Evolutionary conservation across 352 stramenopile species (phyloP).

Genomic region (Globisporangium camurandrum): DNA sequence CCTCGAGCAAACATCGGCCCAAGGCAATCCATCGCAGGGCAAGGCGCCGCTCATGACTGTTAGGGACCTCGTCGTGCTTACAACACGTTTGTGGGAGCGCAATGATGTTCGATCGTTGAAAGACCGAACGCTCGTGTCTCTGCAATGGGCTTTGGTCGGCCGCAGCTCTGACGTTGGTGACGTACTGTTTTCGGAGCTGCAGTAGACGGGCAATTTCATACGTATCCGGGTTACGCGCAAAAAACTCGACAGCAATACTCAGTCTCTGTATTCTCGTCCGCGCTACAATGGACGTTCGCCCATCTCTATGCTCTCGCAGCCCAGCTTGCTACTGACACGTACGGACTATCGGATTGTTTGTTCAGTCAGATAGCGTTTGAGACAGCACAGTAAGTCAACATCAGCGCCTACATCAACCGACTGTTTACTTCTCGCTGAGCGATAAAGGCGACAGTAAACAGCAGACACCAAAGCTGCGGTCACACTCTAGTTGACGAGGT

Average conservation of each 20-base stretch:
- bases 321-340: background rate
- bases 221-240: background rate
- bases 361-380: background rate
- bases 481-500: background rate
- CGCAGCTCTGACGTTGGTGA: background rate
- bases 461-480: background rate
- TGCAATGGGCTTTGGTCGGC: background rate
- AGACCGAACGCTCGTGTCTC: background rate
- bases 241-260: background rate
- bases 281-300: background rate
- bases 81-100: background rate
- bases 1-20: background rate
- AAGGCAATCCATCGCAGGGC: background rate
- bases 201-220: background rate
- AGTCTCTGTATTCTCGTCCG: background rate
- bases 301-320: background rate
- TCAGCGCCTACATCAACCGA: background rate
- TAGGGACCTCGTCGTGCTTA: background rate
- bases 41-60: background rate
- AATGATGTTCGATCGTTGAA: background rate
- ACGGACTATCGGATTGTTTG: background rate
- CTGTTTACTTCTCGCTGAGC: background rate
- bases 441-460: background rate
- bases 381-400: background rate
- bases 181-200: background rate